Evolutionary conservation across 2,329 filamentous ascomycete species (phyloP), one percentile per base, ranked within the genome.

Genomic region (Sarocladiaceae sp.): DNA sequence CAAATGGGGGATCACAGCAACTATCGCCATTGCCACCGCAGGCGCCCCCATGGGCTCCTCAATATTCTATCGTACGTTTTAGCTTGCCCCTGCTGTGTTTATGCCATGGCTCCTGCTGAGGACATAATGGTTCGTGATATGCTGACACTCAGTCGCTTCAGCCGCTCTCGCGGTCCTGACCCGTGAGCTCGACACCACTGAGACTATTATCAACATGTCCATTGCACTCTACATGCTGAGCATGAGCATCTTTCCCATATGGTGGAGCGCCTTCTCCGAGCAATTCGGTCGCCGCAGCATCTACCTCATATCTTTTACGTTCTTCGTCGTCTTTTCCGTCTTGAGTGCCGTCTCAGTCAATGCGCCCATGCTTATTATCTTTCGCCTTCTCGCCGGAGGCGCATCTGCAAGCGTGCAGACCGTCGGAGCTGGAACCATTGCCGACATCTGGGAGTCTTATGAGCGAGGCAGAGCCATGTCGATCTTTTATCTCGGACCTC

Each of bases 201-300:
- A 77, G 12, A 84, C 85, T 1, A 66, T 87, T 13, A 80, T 82
- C 45, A 94, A 93, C 60, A 58, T 93, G 46, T 83, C 83, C 0
- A 77, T 93, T 1, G 83, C 87, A 0, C 63, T 91, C 46, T 93
- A 90, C 60, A 88, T 93, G 85, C 70, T 93, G 4, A 70, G 77
- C 53, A 88, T 93, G 85, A 78, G 81, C 45, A 87, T 93, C 34
- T 91, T 89, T 52, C 88, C 88, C 0, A 70, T 94, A 1, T 93
- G 87, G 87, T 93, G 85, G 85, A 88, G 83, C 1, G 83, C 82
- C 2, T 89, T 93, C 56, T 88, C 83, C 7, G 88, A 93, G 54
- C 70, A 70, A 1, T 63, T 79, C 1, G 88, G 88, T 11, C 78
- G 88, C 32, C 78, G 88, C 18, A 82, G 80, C n/a, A 84, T 94